phyloP scores from a whole-genome alignment of 1,284 basidiomycete genomes.

The Ceratobasidium sp. region DNA sequence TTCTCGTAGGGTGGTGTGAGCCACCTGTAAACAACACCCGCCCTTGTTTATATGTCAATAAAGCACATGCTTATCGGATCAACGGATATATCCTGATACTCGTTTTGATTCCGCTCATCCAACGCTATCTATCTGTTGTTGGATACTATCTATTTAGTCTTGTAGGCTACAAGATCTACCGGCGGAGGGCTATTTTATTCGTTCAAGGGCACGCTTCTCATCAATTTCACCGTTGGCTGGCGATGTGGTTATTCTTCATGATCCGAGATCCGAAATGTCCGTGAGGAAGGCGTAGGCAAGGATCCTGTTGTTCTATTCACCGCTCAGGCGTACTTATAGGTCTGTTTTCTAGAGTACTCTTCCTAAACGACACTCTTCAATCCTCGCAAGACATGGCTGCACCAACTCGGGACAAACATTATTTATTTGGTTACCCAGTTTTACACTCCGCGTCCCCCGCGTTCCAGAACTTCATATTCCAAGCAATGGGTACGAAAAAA shows the following conservation, averaged over 20 bases:
- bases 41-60: constrained; percentile 1
- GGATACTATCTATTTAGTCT: too few species aligned
- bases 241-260: constrained; percentile 7
- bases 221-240: constrained; percentile 32
- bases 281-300: not conserved
- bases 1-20: too few species aligned
- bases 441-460: constrained; percentile 58
- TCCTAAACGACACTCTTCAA: not conserved
- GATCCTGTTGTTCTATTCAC: not conserved
- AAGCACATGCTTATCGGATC: not conserved
- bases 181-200: not conserved
- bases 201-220: not conserved
- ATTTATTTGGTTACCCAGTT: constrained; percentile 56
- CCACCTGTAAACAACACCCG: constrained; percentile 2
- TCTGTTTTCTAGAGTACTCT: not conserved
- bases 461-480: constrained; percentile 57
- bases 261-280: constrained; percentile 45
- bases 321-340: not conserved
- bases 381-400: not conserved
- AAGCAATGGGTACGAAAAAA: constrained; percentile 52
- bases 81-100: constrained; percentile 3
- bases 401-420: constrained; percentile 36
- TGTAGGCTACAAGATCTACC: not conserved
- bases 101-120: not conserved
- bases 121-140: not conserved